Evolutionary conservation across 1,139 yeast species (phyloP), one percentile per base, ranked within the genome.

Genomic region (Trichomonascaceae sp.): DNA sequence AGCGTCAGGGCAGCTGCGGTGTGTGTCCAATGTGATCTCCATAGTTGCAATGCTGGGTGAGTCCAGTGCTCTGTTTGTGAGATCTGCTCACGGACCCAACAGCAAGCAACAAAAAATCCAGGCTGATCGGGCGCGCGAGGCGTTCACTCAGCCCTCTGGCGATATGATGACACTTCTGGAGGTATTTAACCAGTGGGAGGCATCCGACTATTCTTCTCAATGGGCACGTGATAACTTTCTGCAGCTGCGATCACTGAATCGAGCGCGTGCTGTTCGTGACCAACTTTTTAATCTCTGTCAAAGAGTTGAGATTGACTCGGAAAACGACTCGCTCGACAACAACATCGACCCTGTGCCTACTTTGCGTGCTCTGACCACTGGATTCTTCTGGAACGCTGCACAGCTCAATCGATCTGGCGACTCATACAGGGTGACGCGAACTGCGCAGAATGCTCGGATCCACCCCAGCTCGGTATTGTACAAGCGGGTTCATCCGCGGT

Each of bases 171-270:
- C 87, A 1, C 62, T 84, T 26, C 57, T 87, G 28, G 76, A 77
- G 43, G 67, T 87, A 1, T 89, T 79, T 72, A 64, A 71, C 16
- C 76, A 72, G 44, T 89, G 95, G 93, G 69, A 55, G 3, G 78
- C 71, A 3, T 67, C 74, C 2, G 82, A 77, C 0, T 79, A 60
- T 49, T 78, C 93, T 1, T 62, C 62, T 29, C 72, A 74, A 37
- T 89, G 98, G 98, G 87, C 96, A 44, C 74, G 71, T 44, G 96
- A 85, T 46, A 75, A 82, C 48, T 84, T 71, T 49, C 50, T 89
- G 3, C 96, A 89, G 51, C 70, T 70, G 54, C 75, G 77, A 51
- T 72, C 93, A 0, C 55, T 89, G 46, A 61, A 62, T 27, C 60
- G 95, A 28, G 89, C 78, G 0, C 60, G 76, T 34, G 81, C 77